Base-by-base conservation (phyloP, 768 basidiomycete species). In the Lyophyllum semitale region DNA sequence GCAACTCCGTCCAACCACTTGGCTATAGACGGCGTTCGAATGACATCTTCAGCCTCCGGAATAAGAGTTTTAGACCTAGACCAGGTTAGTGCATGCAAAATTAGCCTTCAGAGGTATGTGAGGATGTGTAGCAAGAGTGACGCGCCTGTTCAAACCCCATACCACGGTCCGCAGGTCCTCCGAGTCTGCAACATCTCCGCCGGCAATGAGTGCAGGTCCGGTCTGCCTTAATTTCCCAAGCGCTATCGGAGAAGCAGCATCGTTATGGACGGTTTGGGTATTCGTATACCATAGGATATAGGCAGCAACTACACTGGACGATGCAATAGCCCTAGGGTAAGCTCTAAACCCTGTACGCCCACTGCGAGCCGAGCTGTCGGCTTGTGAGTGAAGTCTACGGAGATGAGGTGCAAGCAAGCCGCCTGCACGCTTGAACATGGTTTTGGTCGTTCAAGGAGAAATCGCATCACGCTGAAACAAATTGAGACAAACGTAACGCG, bases 81-180 rank as follows among this genome's bases (percentile, higher is more conserved):
- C 23, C 26, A 47, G 20, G 40, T 11, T 51, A 45, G 26, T 18
- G 26, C 26, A 12, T 17, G 15, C 12, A 29, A 40, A 17, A 3
- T 18, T 17, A 27, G 26, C 26, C 22, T n/a, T 11, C n/a, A 18
- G 37, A 15, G 11, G 3, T 6, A 29, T 18, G 27, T 45, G 25
- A 3, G n/a, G 9, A 5, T n/a, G 26, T 17, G 29, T 12, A 45
- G 7, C 50, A 25, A 46, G 9, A 52, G 20, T 49, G 40, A 66
- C 77, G 60, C 65, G 88, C 89, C 70, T 82, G 63, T 91, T 92
- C 18, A 88, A 88, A 35, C 90, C 89, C 89, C 90, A 92, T 0
- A 84, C 83, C 9, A 89, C 65, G 2, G 82, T 75, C 49, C 71
- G 70, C 45, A 89, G 65, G 27, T 64, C 65, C 20, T 71, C 65